Conservation (phyloP, 2,329 filamentous ascomycete genomes). For the Cytospora mali region DNA sequence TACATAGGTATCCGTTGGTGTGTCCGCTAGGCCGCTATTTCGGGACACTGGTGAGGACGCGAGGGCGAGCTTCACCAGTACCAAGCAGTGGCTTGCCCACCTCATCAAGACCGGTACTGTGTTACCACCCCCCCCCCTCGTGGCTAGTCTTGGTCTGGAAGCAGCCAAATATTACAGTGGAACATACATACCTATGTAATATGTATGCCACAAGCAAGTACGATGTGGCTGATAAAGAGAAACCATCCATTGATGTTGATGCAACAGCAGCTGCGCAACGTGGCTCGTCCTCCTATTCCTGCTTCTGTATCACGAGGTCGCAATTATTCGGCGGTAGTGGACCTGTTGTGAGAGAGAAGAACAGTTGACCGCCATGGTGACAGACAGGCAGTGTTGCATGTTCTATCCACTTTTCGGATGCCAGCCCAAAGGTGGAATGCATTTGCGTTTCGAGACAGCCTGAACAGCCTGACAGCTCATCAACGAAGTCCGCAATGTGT, state of each 20-base stretch:
- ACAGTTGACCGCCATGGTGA: slow-evolving; percentile 18
- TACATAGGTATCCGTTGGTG: slow-evolving; percentile 21
- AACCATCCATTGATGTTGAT: not conserved
- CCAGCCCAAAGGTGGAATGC: slow-evolving; percentile 14
- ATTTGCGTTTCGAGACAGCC: slow-evolving; percentile 1
- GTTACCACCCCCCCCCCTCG: too few relatives aligned
- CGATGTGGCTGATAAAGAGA: not conserved
- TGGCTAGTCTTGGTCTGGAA: slow-evolving; percentile 14
- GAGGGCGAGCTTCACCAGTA: slow-evolving; percentile 10
- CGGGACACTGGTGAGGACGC: slow-evolving; percentile 15
- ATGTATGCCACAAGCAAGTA: slow-evolving; percentile 6
- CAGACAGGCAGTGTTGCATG: slow-evolving; percentile 6
- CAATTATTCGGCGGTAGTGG: slow-evolving; percentile 3
- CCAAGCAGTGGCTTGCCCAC: slow-evolving; percentile 17
- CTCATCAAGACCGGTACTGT: not conserved
- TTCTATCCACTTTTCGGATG: slow-evolving; percentile 20
- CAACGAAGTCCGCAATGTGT: not conserved
- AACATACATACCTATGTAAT: not conserved
- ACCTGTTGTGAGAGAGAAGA: not conserved
- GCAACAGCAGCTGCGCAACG: slow-evolving; percentile 23
- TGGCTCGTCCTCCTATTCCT: slow-evolving; percentile 20
- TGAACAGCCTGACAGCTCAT: too few relatives aligned
- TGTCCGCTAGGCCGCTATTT: slow-evolving; percentile 26
- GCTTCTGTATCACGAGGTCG: slow-evolving; percentile 13
- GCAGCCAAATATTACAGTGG: not conserved